Base-by-base conservation (phyloP, 768 basidiomycete species). In the Amanita polypyramis region DNA sequence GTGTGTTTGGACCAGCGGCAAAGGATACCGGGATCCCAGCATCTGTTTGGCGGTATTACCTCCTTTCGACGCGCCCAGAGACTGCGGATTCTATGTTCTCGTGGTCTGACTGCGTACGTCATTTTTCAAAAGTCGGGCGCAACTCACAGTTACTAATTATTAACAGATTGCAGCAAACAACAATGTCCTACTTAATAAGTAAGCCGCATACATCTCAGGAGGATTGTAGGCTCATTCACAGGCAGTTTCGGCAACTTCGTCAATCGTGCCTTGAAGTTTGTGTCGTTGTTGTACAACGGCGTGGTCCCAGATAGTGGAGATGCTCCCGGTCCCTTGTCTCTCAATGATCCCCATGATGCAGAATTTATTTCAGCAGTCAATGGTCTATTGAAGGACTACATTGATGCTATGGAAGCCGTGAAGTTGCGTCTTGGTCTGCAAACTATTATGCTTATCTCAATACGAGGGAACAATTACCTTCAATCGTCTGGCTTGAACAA, bases 21-120 rank as follows among this genome's bases (percentile, higher is more conserved):
- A 87, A 79, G 58, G 90, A 96, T 51, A 95, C 96, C 2, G 92
- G 92, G 2, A 85, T 96, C 37, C 87, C 95, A 19, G 66, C 92
- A 0, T 92, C 90, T 0, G 95, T 98, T 6, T 99, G 95, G 96
- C 74, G 96, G 50, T 99, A 95, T 64, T 98, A 96, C 66, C 73
- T 99, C 10, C 73, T 99, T 12, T 86, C 89, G 6, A 85, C 90
- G 10, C 74, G 96, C 43, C 96, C 96, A 2, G 96, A 99, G 67
- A 92, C 82, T 6, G 82, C 81, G 15, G 96, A 99, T 60, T 80
- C 94, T 39, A 92, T 89, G 74, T 99, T 99, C 70, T 91, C 93
- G 0, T 99, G 96, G 96, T 72, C 80, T 12, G 92, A 92, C 52
- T 95, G 93, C 58, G 90, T 91, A 61, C 62, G 85, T 65, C 19